Percentiles rank a stretch among this genome's conserved stretches.
These are phyloP conservation scores for Myriosclerotinia duriaeana DNA, from an alignment of 2,329 filamentous ascomycete species.

Conservation along the genomic window DNA sequence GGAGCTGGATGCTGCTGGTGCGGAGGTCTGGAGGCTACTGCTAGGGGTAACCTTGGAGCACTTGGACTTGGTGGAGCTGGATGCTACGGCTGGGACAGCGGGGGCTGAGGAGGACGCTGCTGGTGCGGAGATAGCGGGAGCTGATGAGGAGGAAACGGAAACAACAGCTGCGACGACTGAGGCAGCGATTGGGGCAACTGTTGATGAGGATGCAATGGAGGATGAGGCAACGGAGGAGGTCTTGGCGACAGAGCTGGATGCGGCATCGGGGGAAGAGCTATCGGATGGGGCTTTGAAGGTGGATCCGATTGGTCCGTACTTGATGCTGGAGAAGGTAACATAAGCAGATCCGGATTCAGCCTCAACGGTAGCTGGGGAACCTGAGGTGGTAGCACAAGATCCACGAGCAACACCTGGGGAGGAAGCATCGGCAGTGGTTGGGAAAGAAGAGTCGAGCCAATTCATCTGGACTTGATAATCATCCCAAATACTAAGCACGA, in stretches of 20 bases:
- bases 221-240: not conserved
- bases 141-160: no score
- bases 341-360: slow-evolving; percentile 49
- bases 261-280: not conserved
- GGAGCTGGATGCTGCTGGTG: not conserved
- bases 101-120: not conserved
- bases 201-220: no score
- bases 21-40: not conserved
- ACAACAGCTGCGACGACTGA: not conserved
- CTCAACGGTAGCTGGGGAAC: slow-evolving; percentile 51
- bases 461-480: slow-evolving; percentile 64
- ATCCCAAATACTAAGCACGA: slow-evolving; percentile 59
- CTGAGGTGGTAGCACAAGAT: slow-evolving; percentile 54
- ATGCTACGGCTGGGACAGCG: not conserved
- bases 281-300: slow-evolving; percentile 39
- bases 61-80: slow-evolving; percentile 1
- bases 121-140: not conserved
- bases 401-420: slow-evolving; percentile 43
- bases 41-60: not conserved
- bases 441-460: slow-evolving; percentile 56
- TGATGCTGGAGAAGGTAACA: slow-evolving; percentile 58
- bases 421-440: not conserved
- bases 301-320: slow-evolving; percentile 59
- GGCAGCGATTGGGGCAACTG: not conserved
- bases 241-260: not conserved